A percentile compares a stretch with the other conserved stretches of the same genome.
These are phyloP conservation scores for Talaromyces marneffei DNA, from an alignment of 2,329 filamentous ascomycete genomes.

Conservation along the genomic window DNA sequence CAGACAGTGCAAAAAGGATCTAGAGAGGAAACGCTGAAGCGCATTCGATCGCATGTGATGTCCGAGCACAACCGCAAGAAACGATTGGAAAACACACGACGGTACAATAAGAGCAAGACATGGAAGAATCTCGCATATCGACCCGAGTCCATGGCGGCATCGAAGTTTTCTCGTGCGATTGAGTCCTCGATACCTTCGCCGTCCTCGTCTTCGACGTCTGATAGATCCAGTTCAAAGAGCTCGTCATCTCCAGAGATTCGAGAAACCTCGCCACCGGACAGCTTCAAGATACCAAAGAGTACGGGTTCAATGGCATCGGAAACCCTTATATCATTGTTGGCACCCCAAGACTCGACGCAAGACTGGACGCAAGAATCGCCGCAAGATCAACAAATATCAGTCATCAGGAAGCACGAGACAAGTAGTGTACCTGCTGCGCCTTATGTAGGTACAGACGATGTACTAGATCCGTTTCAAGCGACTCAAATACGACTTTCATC, in stretches of 20 bases:
- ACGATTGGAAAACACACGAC: constrained; percentile 34
- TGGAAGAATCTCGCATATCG: constrained; percentile 35
- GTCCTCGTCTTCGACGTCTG: constrained; percentile 1
- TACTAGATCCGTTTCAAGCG: constrained; percentile 31
- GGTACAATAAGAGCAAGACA: constrained; percentile 32
- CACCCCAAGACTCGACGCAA: not conserved
- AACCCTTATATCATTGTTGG: not conserved
- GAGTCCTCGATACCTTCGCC: constrained; percentile 5
- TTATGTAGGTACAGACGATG: constrained; percentile 27
- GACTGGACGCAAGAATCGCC: not conserved
- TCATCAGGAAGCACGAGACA: not conserved
- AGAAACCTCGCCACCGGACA: not conserved
- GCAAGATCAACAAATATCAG: not conserved
- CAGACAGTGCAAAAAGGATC: constrained; percentile 34
- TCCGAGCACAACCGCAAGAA: constrained; percentile 40
- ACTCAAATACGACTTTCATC: constrained; percentile 32
- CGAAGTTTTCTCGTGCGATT: constrained; percentile 8
- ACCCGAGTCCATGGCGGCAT: constrained; percentile 19
- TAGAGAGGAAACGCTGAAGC: constrained; percentile 36
- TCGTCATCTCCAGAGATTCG: constrained; percentile 12
- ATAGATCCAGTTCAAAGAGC: constrained; percentile 6
- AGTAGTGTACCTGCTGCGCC: constrained; percentile 18
- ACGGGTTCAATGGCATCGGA: not conserved
- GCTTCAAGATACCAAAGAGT: not conserved
- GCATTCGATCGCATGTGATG: constrained; percentile 41